Percentiles rank a stretch among this genome's conserved stretches.
phyloP scores from a whole-genome alignment of 768 basidiomycete species.

The Tricholoma sp. region DNA sequence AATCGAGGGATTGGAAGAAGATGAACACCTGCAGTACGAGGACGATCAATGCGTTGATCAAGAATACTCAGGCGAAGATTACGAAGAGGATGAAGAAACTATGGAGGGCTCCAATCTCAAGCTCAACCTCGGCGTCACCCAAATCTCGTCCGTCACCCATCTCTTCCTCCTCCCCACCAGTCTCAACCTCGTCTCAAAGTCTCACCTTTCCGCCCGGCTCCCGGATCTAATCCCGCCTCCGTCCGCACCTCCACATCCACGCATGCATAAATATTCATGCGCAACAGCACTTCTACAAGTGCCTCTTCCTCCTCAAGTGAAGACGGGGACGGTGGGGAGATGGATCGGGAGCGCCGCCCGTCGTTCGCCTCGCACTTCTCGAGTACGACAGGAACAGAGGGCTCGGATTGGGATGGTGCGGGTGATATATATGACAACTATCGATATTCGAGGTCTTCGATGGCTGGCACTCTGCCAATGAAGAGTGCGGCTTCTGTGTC shows the following conservation, averaged over 20 bases:
- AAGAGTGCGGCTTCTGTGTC: slow-evolving; percentile 4
- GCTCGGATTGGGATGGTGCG: slow-evolving; percentile 59
- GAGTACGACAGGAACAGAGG: slow-evolving; percentile 18
- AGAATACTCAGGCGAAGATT: slow-evolving; percentile 2
- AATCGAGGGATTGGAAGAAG: slow-evolving; percentile 7
- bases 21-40: slow-evolving; percentile 15
- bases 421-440: slow-evolving; percentile 80
- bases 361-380: slow-evolving; percentile 25
- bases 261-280: not conserved
- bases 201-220: slow-evolving; percentile 14
- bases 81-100: slow-evolving; percentile 10
- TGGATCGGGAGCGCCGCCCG: slow-evolving; percentile 16
- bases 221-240: not conserved
- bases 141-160: not conserved
- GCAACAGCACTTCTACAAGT: not conserved
- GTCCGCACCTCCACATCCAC: not conserved
- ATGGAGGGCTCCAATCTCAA: not conserved
- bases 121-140: not conserved
- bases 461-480: slow-evolving; percentile 32
- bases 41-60: slow-evolving; percentile 6
- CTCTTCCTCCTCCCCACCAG: not conserved
- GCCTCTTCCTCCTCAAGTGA: not conserved
- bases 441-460: slow-evolving; percentile 61
- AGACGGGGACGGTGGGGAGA: not conserved
- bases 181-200: slow-evolving; percentile 3